A percentile compares a stretch with the other conserved stretches of the same genome.
Evolutionary conservation across 768 basidiomycete genomes (phyloP).

Genomic region (Dioszegia crocea): DNA sequence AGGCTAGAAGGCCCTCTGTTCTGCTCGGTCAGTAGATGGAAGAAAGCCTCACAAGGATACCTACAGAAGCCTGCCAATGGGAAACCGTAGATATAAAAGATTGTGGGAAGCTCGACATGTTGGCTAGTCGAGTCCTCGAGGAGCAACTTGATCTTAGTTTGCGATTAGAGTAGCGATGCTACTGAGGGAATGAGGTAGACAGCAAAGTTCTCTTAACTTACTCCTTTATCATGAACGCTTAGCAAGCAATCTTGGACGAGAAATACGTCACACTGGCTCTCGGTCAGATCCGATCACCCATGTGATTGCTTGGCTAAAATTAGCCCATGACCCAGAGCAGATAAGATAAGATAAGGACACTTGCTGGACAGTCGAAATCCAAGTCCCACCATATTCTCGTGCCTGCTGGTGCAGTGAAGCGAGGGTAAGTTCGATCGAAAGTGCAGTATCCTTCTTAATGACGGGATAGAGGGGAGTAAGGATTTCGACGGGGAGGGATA

Average conservation of each 20-base stretch:
- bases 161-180: not conserved
- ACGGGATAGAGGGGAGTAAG: too few species aligned
- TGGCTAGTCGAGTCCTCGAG: not conserved
- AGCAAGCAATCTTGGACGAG: not conserved
- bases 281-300: not conserved
- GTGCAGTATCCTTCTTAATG: too few species aligned
- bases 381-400: not conserved
- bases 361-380: too few species aligned
- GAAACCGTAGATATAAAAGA: conserved; percentile 36
- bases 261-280: not conserved
- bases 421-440: too few species aligned
- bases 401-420: not conserved
- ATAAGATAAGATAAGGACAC: too few species aligned
- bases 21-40: conserved; percentile 8
- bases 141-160: not conserved
- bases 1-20: conserved; percentile 24
- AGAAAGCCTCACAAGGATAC: not conserved
- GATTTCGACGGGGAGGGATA: too few species aligned
- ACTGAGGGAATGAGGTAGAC: not conserved
- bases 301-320: not conserved
- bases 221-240: too few species aligned
- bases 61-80: conserved; percentile 40
- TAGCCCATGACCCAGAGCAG: too few species aligned
- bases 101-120: conserved; percentile 39
- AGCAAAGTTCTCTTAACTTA: not conserved